These are phyloP conservation scores for Starmerella vitae DNA, from an alignment of 805 yeast species.

Conservation along the genomic window DNA sequence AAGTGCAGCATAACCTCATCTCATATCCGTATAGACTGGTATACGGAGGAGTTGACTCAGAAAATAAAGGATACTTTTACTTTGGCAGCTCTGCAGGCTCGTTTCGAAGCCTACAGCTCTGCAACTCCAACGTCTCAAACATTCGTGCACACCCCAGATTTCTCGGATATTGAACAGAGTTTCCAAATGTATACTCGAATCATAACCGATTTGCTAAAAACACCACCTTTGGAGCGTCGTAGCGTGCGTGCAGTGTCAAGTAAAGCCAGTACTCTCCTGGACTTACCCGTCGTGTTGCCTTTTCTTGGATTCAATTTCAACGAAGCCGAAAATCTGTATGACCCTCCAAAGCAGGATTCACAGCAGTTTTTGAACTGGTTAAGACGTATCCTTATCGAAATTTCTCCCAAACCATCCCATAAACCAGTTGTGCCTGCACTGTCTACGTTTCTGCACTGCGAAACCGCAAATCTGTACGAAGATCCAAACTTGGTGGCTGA, in stretches of 20 bases:
- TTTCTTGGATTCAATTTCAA: slow-evolving; percentile 21
- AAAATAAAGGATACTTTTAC: slow-evolving; percentile 39
- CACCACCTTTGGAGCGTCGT: slow-evolving; percentile 4
- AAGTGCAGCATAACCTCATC: slow-evolving; percentile 20
- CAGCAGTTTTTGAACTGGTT: slow-evolving; percentile 1
- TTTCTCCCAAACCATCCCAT: neutral
- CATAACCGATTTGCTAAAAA: slow-evolving; percentile 7
- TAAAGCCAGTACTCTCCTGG: slow-evolving; percentile 4
- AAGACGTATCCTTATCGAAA: slow-evolving; percentile 12
- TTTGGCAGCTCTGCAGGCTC: slow-evolving; percentile 24
- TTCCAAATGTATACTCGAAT: slow-evolving; percentile 11
- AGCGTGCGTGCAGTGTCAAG: slow-evolving; percentile 3
- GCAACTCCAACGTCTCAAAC: neutral
- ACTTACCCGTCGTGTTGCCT: slow-evolving; percentile 12
- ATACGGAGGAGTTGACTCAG: slow-evolving; percentile 29
- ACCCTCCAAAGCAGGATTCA: slow-evolving; percentile 8
- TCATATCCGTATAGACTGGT: slow-evolving; percentile 15
- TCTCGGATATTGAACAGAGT: neutral
- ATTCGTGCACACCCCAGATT: neutral
- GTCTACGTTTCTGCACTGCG: neutral
- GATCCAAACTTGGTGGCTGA: neutral
- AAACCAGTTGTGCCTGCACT: neutral
- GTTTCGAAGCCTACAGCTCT: slow-evolving; percentile 35
- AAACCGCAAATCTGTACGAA: neutral
- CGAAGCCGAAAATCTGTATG: slow-evolving; percentile 7